Conservation (phyloP, 2,329 filamentous ascomycete species). For the Aureobasidium melanogenum region DNA sequence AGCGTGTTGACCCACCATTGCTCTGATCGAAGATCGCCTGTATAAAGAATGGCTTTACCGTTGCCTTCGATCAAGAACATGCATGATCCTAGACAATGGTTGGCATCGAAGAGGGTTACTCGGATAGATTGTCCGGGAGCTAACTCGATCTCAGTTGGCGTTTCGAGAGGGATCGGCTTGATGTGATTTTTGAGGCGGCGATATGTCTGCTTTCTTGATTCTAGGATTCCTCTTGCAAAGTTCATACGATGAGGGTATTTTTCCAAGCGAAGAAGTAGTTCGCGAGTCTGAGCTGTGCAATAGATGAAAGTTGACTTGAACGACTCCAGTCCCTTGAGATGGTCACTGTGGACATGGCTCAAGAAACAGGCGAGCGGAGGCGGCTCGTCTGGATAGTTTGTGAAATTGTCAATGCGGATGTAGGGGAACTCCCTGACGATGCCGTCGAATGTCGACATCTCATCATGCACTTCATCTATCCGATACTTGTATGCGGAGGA, state of each 20-base stretch:
- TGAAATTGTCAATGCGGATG: constrained; percentile 79
- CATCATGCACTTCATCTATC: constrained; percentile 1
- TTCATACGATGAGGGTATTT: constrained; percentile 74
- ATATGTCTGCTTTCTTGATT: constrained; percentile 66
- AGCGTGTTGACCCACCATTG: constrained; percentile 75
- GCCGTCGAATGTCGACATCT: constrained; percentile 72
- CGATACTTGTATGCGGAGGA: not conserved
- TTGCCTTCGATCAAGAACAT: constrained; percentile 84
- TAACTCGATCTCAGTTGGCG: constrained; percentile 68
- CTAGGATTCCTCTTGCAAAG: constrained; percentile 66
- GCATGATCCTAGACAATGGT: constrained; percentile 81
- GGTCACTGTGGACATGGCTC: constrained; percentile 88
- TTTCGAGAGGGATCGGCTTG: constrained; percentile 73
- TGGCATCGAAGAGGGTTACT: constrained; percentile 82
- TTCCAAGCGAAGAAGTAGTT: constrained; percentile 71
- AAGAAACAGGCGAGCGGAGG: constrained; percentile 77
- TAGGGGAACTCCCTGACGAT: constrained; percentile 67
- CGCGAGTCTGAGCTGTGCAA: constrained; percentile 74
- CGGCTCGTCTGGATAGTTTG: constrained; percentile 42
- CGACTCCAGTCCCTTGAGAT: constrained; percentile 70
- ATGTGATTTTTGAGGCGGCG: constrained; percentile 64
- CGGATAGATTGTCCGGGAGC: constrained; percentile 58
- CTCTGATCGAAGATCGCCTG: constrained; percentile 80
- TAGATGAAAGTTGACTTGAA: constrained; percentile 78
- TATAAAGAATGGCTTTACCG: constrained; percentile 70